A percentile compares a stretch with the other conserved stretches of the same genome.
phyloP scores from a whole-genome alignment of 2,329 filamentous ascomycete species.

The Dactylellina sp. region DNA sequence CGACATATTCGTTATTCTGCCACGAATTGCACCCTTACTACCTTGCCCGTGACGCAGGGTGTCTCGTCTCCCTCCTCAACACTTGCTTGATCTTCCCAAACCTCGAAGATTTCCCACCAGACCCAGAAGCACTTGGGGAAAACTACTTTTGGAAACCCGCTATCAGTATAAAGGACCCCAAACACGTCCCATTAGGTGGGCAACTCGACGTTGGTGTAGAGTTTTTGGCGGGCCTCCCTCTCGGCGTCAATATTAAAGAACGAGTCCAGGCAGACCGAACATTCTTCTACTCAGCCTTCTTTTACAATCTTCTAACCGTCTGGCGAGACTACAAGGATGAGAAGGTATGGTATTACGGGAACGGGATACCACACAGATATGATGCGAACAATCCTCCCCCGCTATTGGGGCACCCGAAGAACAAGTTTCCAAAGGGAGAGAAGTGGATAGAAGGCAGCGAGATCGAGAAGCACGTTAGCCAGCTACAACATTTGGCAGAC shows the following conservation, averaged over 20 bases:
- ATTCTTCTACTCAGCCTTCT: constrained; percentile 49
- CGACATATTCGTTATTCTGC: constrained; percentile 37
- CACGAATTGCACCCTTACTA: constrained; percentile 47
- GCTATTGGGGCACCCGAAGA: constrained; percentile 42
- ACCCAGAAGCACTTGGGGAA: constrained; percentile 22
- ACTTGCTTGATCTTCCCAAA: constrained; percentile 35
- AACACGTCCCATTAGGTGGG: constrained; percentile 9
- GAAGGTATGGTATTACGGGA: constrained; percentile 50
- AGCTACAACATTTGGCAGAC: constrained; percentile 43
- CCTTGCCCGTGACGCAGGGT: constrained; percentile 31
- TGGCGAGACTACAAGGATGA: constrained; percentile 50
- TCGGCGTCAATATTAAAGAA: constrained; percentile 36
- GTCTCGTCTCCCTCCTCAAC: constrained; percentile 19
- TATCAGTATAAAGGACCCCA: constrained; percentile 42
- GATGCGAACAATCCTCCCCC: constrained; percentile 45
- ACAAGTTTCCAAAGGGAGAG: constrained; percentile 38
- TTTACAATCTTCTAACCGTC: constrained; percentile 39
- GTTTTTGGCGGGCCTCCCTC: constrained; percentile 34
- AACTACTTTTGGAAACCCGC: constrained; percentile 53
- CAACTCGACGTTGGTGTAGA: constrained; percentile 25
- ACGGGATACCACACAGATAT: constrained; percentile 46
- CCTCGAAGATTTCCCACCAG: constrained; percentile 27
- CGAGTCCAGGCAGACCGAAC: constrained; percentile 46
- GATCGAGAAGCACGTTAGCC: constrained; percentile 41
- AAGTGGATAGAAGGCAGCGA: constrained; percentile 47